These are phyloP conservation scores for Penicillium polonicum DNA, from an alignment of 2,329 filamentous ascomycete species.

Conservation along the genomic window DNA sequence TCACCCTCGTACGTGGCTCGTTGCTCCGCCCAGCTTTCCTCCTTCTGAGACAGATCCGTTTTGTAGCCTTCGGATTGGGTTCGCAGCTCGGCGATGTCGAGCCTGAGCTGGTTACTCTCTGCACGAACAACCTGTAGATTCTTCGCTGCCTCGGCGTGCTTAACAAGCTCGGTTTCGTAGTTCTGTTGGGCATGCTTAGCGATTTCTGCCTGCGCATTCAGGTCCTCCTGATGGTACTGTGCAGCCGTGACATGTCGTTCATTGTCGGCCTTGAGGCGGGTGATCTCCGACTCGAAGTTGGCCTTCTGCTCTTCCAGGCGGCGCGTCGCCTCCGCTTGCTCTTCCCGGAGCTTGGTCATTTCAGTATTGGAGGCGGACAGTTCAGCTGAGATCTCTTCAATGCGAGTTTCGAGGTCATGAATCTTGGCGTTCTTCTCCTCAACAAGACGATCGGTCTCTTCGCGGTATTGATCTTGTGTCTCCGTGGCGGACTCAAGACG, in stretches of 20 bases:
- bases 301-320: conserved; percentile 80
- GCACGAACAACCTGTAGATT: conserved; percentile 73
- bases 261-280: conserved; percentile 77
- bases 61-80: conserved; percentile 85
- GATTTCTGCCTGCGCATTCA: conserved; percentile 91
- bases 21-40: conserved; percentile 84
- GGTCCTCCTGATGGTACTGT: conserved; percentile 83
- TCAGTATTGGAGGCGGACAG: conserved; percentile 79
- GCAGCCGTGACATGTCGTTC: conserved; percentile 76
- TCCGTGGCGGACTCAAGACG: conserved; percentile 75
- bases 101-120: conserved; percentile 80
- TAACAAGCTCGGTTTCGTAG: conserved; percentile 91
- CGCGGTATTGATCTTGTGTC: conserved; percentile 81
- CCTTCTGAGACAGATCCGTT: conserved; percentile 72
- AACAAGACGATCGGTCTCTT: conserved; percentile 75
- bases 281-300: conserved; percentile 73
- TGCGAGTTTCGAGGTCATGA: conserved; percentile 74
- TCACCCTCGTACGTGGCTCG: conserved; percentile 80
- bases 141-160: conserved; percentile 93
- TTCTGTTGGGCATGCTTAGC: conserved; percentile 90
- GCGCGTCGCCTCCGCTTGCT: conserved; percentile 70
- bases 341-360: conserved; percentile 73
- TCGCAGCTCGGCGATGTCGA: conserved; percentile 70
- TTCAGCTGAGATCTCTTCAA: conserved; percentile 81
- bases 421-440: conserved; percentile 77